phyloP scores from a whole-genome alignment of 2,329 filamentous ascomycete genomes.

The Botryotinia narcissicola region DNA sequence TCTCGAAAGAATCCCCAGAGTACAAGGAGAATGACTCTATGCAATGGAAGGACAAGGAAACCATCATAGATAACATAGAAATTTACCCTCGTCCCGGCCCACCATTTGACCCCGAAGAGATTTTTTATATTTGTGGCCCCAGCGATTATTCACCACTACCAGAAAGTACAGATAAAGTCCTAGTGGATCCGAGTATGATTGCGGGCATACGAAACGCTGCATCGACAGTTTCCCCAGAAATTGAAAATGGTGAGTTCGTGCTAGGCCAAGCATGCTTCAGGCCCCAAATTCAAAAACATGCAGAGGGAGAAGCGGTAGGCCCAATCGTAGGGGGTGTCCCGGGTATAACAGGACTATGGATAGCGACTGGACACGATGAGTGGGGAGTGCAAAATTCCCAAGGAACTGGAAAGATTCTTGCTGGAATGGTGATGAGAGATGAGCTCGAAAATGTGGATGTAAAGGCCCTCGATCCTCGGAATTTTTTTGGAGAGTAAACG shows the following conservation, averaged over 20 bases:
- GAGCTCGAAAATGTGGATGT: background rate
- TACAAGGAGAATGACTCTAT: background rate
- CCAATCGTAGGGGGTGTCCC: background rate
- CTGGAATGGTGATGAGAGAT: constrained; percentile 9
- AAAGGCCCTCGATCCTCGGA: background rate
- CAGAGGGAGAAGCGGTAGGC: constrained; percentile 1
- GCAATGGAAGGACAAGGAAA: background rate
- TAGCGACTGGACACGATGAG: constrained; percentile 2
- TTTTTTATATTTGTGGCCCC: constrained; percentile 5
- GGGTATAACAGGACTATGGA: constrained; percentile 1
- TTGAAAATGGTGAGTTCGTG: background rate
- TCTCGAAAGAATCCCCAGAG: background rate
- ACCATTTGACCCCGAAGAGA: background rate
- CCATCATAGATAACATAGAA: background rate
- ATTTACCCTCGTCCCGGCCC: background rate
- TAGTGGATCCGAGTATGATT: background rate
- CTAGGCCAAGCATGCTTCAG: constrained; percentile 10
- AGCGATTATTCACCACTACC: constrained; percentile 9
- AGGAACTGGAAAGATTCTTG: constrained; percentile 7
- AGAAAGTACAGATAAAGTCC: background rate
- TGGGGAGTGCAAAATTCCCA: constrained; percentile 4
- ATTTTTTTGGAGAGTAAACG: background rate
- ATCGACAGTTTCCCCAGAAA: background rate
- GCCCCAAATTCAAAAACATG: constrained; percentile 13
- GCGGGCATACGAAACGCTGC: background rate